Conservation (phyloP, 192 early-diverging fungal genomes). For the Coemansia sp. region DNA sequence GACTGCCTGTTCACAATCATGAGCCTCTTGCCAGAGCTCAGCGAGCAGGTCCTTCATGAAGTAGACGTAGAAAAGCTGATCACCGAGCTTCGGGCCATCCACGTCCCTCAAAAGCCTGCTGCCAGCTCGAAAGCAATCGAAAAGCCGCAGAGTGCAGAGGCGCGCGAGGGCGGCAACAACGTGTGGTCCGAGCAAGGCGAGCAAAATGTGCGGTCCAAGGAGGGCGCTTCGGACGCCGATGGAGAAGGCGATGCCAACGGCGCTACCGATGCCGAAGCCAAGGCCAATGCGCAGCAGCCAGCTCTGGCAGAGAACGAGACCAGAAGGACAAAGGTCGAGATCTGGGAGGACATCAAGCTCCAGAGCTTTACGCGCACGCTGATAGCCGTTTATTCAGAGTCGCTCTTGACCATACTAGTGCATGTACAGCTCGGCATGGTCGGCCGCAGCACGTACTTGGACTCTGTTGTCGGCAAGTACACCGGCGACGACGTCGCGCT, state of each 20-base stretch:
- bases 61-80: constrained; percentile 74
- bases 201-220: not conserved
- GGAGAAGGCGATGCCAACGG: not conserved
- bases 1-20: constrained; percentile 87
- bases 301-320: not conserved
- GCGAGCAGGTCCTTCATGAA: constrained; percentile 70
- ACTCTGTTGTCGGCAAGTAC: constrained; percentile 58
- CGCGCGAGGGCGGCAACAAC: constrained; percentile 3
- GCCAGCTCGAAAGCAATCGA: not conserved
- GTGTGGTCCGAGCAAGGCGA: constrained; percentile 18
- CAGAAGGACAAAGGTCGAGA: constrained; percentile 60
- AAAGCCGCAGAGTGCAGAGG: not conserved
- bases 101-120: constrained; percentile 10
- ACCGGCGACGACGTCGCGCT: constrained; percentile 14
- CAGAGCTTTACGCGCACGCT: constrained; percentile 86
- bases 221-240: not conserved
- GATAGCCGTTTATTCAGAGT: constrained; percentile 79
- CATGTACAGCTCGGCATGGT: constrained; percentile 87
- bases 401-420: constrained; percentile 81
- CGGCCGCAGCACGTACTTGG: constrained; percentile 85
- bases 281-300: not conserved
- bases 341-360: constrained; percentile 91
- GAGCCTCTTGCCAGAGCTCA: constrained; percentile 75
- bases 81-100: constrained; percentile 49
- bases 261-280: not conserved